Conservation (phyloP, 1,284 basidiomycete species). For the Tremellales sp. region DNA sequence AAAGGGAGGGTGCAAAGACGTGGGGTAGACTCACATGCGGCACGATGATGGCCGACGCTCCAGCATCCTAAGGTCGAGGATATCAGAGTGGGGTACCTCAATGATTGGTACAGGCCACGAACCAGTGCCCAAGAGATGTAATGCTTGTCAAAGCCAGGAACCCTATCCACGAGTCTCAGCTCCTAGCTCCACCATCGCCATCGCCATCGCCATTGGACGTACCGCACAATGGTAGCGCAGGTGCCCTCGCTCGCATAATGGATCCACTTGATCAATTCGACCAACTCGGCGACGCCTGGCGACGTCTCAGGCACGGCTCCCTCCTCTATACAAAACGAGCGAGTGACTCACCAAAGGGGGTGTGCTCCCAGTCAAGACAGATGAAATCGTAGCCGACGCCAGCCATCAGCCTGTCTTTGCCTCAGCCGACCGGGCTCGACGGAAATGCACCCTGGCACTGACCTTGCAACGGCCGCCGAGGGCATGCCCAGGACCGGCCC, state of each 20-base stretch:
- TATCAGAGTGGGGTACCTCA: background rate
- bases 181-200: background rate
- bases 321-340: background rate
- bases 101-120: background rate
- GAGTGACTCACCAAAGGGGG: conserved; percentile 17
- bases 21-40: conserved; percentile 21
- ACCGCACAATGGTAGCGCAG: conserved; percentile 20
- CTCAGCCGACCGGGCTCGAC: too few species aligned
- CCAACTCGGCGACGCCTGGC: conserved; percentile 14
- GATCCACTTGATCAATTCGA: conserved; percentile 23
- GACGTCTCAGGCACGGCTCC: background rate
- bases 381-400: conserved; percentile 17
- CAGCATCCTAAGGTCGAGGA: conserved; percentile 17
- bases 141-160: conserved; percentile 22
- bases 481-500: conserved; percentile 4
- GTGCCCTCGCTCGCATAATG: conserved; percentile 18
- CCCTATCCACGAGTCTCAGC: conserved; percentile 11
- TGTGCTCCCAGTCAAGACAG: conserved; percentile 30
- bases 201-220: background rate
- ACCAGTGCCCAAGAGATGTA: conserved; percentile 22
- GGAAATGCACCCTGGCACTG: too few species aligned
- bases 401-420: conserved; percentile 10
- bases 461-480: conserved; percentile 9
- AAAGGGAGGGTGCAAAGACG: too few species aligned
- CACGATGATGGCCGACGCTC: conserved; percentile 25